Evolutionary conservation across 2,329 filamentous ascomycete species (phyloP), one percentile per base, ranked within the genome.

Genomic region (Chalaropsis ovoidea): DNA sequence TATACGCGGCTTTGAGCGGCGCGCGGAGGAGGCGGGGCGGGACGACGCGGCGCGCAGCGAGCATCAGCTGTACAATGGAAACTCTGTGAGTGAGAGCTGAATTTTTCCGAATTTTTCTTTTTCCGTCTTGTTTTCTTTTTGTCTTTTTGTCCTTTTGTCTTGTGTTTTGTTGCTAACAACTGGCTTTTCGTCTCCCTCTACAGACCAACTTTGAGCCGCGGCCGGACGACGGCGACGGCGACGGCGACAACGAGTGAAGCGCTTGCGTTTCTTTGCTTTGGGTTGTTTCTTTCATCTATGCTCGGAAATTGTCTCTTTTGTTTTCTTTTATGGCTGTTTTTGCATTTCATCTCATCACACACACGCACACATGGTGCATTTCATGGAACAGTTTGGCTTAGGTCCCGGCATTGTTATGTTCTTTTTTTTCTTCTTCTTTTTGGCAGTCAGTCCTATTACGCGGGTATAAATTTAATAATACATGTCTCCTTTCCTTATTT

Each of bases 21-120:
- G 39, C 7, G 31, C 31, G 54, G 27, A 39, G 27, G 47, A 52
- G 1, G 19, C 22, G 10, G 19, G n/a, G 54, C 54, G 27, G 4
- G 62, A 61, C 47, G 78, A 82, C 68, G 77, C 79, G 49, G 77
- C 80, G 47, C 78, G 79, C 64, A 75, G 82, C 65, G 80, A 86
- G 68, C 81, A 85, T 56, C 87, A 95, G 72, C 82, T 95, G 60
- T 96, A 96, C 73, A 96, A 96, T 72, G 92, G 92, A 0, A 96
- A 96, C 72, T 89, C 89, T 73, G 89, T 92, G 78, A 75, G 83
- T 77, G n/a, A 10, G 24, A 47, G 43, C 43, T 5, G 31, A 11
- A 7, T 49, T 3, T 39, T 22, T 24, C 8, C 1, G 39, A 3
- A 8, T 39, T 10, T 62, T 47, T 47, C 1, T 47, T 47, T 47